phyloP scores from a whole-genome alignment of 2,329 filamentous ascomycete genomes.

The Monosporascus sp. region DNA sequence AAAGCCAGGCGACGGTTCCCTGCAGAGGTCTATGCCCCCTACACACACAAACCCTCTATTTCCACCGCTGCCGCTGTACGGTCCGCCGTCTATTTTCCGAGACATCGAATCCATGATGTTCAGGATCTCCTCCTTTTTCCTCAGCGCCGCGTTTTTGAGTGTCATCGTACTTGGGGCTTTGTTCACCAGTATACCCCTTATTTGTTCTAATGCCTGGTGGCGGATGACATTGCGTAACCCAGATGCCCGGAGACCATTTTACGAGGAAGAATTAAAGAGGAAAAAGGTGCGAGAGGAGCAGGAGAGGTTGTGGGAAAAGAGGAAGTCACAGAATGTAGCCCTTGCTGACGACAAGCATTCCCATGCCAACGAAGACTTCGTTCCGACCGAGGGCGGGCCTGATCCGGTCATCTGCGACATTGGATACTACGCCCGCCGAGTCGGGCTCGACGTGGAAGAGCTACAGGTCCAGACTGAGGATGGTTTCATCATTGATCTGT shows the following conservation, averaged over 20 bases:
- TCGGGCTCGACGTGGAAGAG: conserved; percentile 79
- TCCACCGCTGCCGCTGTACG: conserved; percentile 76
- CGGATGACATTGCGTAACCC: conserved; percentile 56
- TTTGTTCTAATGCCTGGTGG: conserved; percentile 43
- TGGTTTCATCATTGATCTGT: conserved; percentile 82
- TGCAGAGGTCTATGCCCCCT: conserved; percentile 49
- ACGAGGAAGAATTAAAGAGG: conserved; percentile 63
- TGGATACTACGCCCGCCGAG: conserved; percentile 78
- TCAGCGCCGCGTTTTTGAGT: conserved; percentile 72
- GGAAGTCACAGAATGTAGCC: conserved; percentile 29
- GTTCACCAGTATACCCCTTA: conserved; percentile 57
- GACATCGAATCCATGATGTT: conserved; percentile 62
- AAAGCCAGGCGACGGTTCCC: conserved; percentile 40
- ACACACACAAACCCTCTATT: conserved; percentile 76
- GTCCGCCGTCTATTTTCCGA: conserved; percentile 62
- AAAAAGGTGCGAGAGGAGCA: conserved; percentile 49
- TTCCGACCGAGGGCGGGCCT: conserved; percentile 71
- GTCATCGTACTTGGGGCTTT: conserved; percentile 71
- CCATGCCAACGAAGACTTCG: conserved; percentile 48
- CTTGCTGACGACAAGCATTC: conserved; percentile 38
- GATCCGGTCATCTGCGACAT: conserved; percentile 77
- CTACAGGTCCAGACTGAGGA: conserved; percentile 89
- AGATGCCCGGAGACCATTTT: conserved; percentile 59
- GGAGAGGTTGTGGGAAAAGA: conserved; percentile 57
- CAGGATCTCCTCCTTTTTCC: conserved; percentile 61